These are phyloP conservation scores for Gentiana dahurica DNA, from an alignment of 257 asterid species.

Conservation along the genomic window DNA sequence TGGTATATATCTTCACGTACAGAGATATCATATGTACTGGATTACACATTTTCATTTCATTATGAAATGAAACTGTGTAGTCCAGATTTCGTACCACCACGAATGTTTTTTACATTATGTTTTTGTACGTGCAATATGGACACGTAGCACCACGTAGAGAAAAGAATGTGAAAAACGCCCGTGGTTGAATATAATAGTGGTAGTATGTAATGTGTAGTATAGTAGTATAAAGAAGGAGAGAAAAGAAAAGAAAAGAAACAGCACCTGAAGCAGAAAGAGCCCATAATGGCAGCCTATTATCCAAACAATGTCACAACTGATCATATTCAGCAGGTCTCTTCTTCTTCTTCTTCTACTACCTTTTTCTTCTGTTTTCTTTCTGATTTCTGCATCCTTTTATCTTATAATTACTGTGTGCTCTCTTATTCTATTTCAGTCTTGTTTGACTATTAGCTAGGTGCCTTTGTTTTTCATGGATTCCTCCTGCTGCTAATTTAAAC, in stretches of 20 bases:
- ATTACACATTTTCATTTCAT: no score
- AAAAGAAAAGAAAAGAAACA: slow-evolving; percentile 44
- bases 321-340: slow-evolving; percentile 86
- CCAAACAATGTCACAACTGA: slow-evolving; percentile 95
- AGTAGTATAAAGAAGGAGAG: slow-evolving; percentile 26
- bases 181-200: slow-evolving; percentile 2
- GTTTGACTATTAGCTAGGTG: neutral
- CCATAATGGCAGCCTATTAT: slow-evolving; percentile 98
- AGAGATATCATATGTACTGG: no score
- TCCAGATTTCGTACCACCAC: no score
- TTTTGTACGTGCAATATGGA: no score
- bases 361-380: slow-evolving; percentile 3
- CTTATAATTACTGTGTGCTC: neutral
- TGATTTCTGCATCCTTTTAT: slow-evolving; percentile 1
- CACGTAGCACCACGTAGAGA: no score
- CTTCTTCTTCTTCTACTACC: neutral
- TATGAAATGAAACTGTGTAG: no score
- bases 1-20: no score
- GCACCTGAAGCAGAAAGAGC: slow-evolving; percentile 99
- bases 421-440: slow-evolving; percentile 7
- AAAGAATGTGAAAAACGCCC: no score
- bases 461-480: neutral
- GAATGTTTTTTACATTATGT: no score
- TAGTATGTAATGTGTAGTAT: slow-evolving; percentile 24
- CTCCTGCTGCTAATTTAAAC: neutral